phyloP scores from a whole-genome alignment of 2,329 filamentous ascomycete genomes.

The Botrytis galanthina region DNA sequence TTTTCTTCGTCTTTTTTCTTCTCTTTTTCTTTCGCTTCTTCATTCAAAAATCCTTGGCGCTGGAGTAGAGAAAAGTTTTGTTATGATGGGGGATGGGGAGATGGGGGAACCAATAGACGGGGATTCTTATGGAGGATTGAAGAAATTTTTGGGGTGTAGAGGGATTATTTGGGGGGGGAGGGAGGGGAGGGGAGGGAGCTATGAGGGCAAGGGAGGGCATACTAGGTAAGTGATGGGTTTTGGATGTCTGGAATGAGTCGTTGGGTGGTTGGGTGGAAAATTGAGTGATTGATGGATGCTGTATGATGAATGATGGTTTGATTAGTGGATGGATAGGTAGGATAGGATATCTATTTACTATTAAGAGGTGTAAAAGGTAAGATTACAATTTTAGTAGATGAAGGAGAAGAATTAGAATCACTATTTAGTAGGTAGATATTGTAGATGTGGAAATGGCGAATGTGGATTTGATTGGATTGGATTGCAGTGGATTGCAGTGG shows the following conservation, averaged over 20 bases:
- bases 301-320: not conserved
- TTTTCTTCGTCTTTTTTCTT: not conserved
- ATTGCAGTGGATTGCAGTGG: too few relatives aligned
- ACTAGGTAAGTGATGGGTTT: too few relatives aligned
- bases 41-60: not conserved
- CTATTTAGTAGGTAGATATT: too few relatives aligned
- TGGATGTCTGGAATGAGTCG: not conserved
- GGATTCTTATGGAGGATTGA: not conserved
- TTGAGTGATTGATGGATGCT: not conserved
- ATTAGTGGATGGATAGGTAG: not conserved
- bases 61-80: not conserved
- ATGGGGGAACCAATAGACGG: not conserved
- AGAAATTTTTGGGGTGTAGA: not conserved
- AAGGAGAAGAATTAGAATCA: too few relatives aligned
- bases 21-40: not conserved
- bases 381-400: not conserved
- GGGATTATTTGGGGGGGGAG: not conserved
- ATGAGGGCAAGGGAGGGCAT: too few relatives aligned
- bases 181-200: too few relatives aligned
- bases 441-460: not conserved
- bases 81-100: not conserved
- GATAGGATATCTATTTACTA: not conserved
- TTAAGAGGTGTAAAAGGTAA: accelerated
- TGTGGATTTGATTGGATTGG: too few relatives aligned
- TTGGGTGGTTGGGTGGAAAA: not conserved